A percentile compares a stretch with the other conserved stretches of the same genome.
Evolutionary conservation across 805 yeast species (phyloP).

Genomic region (Teunomyces tritomae): DNA sequence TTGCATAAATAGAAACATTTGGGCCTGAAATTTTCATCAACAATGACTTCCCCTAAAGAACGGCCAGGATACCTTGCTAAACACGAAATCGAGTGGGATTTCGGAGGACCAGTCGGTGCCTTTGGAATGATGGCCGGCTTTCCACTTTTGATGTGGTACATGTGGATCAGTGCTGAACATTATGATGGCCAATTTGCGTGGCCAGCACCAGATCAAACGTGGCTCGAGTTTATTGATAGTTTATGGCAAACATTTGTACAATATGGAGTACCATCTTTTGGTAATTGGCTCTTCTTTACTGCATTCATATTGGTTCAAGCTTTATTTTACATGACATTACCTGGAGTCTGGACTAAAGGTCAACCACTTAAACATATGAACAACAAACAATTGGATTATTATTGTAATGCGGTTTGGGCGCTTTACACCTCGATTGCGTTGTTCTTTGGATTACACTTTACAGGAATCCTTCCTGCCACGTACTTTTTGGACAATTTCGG

Average conservation of each 20-base stretch:
- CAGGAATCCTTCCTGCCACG: conserved; percentile 71
- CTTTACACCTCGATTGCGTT: conserved; percentile 67
- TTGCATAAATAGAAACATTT: background rate
- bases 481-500: conserved; percentile 81
- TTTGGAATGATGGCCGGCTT: conserved; percentile 89
- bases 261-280: conserved; percentile 56
- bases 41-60: conserved; percentile 9
- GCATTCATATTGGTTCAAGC: conserved; percentile 69
- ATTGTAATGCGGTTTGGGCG: conserved; percentile 87
- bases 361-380: conserved; percentile 84
- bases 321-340: conserved; percentile 74
- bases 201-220: conserved; percentile 59
- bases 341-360: conserved; percentile 94
- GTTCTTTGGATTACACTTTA: conserved; percentile 62
- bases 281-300: conserved; percentile 70
- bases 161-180: conserved; percentile 89
- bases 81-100: conserved; percentile 74
- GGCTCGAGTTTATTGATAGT: conserved; percentile 46
- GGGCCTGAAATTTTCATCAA: background rate
- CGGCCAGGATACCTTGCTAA: conserved; percentile 31
- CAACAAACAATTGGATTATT: conserved; percentile 82
- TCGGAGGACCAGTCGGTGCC: conserved; percentile 92
- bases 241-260: conserved; percentile 43
- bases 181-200: conserved; percentile 71
- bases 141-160: conserved; percentile 91